Evolutionary conservation across 495 filamentous ascomycete genomes (phyloP), one percentile per base, ranked within the genome.

Genomic region (Jackrogersella minutella): DNA sequence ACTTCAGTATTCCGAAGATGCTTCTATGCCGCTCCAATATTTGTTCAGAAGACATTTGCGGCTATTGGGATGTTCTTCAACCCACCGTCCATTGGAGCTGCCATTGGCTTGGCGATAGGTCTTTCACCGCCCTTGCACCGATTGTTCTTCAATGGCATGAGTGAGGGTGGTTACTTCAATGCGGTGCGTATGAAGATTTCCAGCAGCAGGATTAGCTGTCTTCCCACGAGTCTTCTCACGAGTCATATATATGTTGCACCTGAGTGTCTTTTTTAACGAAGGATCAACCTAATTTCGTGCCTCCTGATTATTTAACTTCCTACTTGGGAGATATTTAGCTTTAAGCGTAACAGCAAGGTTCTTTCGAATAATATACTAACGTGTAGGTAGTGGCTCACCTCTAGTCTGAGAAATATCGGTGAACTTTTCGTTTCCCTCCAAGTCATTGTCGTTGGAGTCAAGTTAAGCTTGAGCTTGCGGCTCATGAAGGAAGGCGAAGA

Each of bases 401-500:
- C 81, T 0, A 86, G 85, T 13, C 68, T 93, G 30, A 79, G 84
- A 64, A 90, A 89, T 57, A 79, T 92, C 13, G 90, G 91, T 0
- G 80, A 82, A 0, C 77, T 93, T 3, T 94, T 94, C 70, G 86
- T 91, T 1, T 82, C 85, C 0, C 75, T 92, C 19, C 91, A 91
- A 62, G 85, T 92, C 21, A 83, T 93, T 21, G 82, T 91, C 0
- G 88, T 90, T n/a, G 90, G 91, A 0, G 83, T 88, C 26, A 89
- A 90, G 62, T 74, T 93, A 1, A 84, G 83, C 22, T 77, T 79
- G 39, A 80, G 78, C 46, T 70, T 88, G 69, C 73, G 80, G 37
- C 77, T 79, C 55, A 83, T 86, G 78, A 85, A 82, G 69, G 76
- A 77, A 26, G 83, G 80, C 41, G 44, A 54, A 6, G 65, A 61